A percentile compares a stretch with the other conserved stretches of the same genome.
Evolutionary conservation across 2,329 filamentous ascomycete species (phyloP).

Genomic region (Daldinia sp.): DNA sequence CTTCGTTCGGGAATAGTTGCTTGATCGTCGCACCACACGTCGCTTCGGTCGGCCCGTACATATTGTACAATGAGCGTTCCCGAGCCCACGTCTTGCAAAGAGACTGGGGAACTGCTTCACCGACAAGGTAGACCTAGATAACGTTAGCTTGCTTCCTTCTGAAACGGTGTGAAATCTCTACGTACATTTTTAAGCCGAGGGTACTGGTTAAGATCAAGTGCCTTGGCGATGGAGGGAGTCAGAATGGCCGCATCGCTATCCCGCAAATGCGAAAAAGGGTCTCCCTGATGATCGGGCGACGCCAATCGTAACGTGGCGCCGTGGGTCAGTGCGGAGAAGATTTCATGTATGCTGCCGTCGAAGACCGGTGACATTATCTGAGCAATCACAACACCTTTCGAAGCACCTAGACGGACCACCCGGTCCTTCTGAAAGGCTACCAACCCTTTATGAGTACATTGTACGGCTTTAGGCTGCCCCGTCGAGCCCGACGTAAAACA

Average conservation of each 20-base stretch:
- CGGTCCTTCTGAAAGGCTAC: constrained; percentile 3
- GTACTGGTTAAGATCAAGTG: constrained; percentile 51
- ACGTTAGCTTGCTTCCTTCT: not conserved
- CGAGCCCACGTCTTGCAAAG: constrained; percentile 1
- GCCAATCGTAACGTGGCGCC: constrained; percentile 13
- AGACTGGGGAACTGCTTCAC: not conserved
- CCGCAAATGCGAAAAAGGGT: constrained; percentile 51
- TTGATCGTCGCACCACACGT: constrained; percentile 2
- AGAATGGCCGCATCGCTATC: constrained; percentile 51
- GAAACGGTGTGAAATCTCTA: constrained; percentile 26
- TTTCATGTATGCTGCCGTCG: constrained; percentile 20
- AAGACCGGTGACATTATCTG: constrained; percentile 22
- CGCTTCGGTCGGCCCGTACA: constrained; percentile 2
- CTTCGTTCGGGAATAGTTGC: not conserved
- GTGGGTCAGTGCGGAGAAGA: constrained; percentile 16
- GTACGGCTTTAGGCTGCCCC: constrained; percentile 12
- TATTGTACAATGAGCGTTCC: constrained; percentile 1
- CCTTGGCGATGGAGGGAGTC: constrained; percentile 55
- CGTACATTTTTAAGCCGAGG: constrained; percentile 44
- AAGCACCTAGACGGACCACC: constrained; percentile 2
- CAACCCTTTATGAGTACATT: constrained; percentile 7
- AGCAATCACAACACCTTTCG: constrained; percentile 1
- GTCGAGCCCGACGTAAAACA: constrained; percentile 21
- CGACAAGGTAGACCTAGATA: not conserved
- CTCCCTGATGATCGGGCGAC: constrained; percentile 13